Evolutionary conservation across 169 alveolate genomes (phyloP).

Genomic region (Plasmodium malariae): DNA sequence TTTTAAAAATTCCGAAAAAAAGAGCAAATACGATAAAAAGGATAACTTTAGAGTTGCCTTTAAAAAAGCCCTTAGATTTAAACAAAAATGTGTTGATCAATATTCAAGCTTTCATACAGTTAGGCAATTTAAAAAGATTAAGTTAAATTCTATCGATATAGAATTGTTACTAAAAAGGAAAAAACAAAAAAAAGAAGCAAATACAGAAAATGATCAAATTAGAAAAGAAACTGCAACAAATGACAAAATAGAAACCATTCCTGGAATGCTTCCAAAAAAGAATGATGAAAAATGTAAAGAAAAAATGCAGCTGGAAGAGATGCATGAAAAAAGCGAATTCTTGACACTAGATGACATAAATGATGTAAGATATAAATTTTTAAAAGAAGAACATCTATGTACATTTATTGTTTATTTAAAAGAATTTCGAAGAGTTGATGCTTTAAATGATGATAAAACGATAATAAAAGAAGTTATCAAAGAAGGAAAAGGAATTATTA

Average conservation of each 20-base stretch:
- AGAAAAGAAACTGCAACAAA: background rate
- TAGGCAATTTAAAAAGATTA: conserved; percentile 16
- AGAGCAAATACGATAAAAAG: conserved; percentile 53
- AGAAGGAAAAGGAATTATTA: conserved; percentile 66
- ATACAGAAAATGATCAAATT: background rate
- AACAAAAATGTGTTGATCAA: conserved; percentile 59
- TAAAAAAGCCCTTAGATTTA: conserved; percentile 54
- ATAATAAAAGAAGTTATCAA: conserved; percentile 63
- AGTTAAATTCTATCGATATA: conserved; percentile 55
- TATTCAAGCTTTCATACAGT: conserved; percentile 16
- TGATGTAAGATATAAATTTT: conserved; percentile 48
- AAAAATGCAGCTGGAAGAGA: background rate
- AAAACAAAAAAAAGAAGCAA: background rate
- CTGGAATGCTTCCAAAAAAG: background rate
- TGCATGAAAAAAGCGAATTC: background rate
- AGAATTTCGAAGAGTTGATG: conserved; percentile 66
- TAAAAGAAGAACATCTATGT: conserved; percentile 43
- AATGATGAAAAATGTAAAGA: background rate
- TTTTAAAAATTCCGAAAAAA: conserved; percentile 61
- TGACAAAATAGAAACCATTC: background rate
- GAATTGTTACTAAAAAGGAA: conserved; percentile 39
- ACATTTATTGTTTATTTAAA: conserved; percentile 73
- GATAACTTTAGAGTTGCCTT: conserved; percentile 68
- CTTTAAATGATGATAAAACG: conserved; percentile 67
- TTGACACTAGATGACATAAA: conserved; percentile 48